phyloP scores from a whole-genome alignment of 1,139 yeast genomes.

The Wickerhamomyces sp. region DNA sequence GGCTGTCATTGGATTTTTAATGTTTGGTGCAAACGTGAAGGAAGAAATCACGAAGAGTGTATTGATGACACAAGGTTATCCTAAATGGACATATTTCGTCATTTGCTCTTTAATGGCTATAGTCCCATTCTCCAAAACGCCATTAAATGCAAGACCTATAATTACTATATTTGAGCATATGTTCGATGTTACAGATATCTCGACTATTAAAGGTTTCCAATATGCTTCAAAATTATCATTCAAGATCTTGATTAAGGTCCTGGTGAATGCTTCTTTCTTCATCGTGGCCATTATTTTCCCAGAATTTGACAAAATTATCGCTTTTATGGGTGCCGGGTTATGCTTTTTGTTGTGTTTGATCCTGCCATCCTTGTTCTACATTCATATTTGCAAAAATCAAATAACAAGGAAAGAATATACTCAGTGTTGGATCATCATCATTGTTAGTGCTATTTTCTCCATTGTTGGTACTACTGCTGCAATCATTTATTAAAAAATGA shows the following conservation, averaged over 20 bases:
- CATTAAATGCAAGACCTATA: slow-evolving; percentile 83
- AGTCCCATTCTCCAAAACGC: slow-evolving; percentile 84
- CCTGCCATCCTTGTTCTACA: slow-evolving; percentile 70
- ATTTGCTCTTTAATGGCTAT: slow-evolving; percentile 72
- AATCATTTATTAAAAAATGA: slow-evolving; percentile 16
- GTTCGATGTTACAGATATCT: slow-evolving; percentile 30
- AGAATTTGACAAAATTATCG: slow-evolving; percentile 77
- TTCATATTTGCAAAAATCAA: slow-evolving; percentile 48
- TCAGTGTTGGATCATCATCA: slow-evolving; percentile 43
- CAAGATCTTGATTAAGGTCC: slow-evolving; percentile 28
- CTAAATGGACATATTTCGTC: slow-evolving; percentile 55
- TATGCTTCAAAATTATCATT: slow-evolving; percentile 11
- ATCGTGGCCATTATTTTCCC: slow-evolving; percentile 58
- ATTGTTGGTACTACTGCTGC: slow-evolving; percentile 46
- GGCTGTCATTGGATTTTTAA: slow-evolving; percentile 77
- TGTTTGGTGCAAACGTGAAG: slow-evolving; percentile 75
- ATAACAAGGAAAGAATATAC: slow-evolving; percentile 36
- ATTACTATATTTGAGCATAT: slow-evolving; percentile 60
- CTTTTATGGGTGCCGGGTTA: slow-evolving; percentile 77
- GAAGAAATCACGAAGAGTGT: slow-evolving; percentile 85
- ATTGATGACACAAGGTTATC: slow-evolving; percentile 67
- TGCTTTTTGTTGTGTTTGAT: slow-evolving; percentile 80
- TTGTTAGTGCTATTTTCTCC: slow-evolving; percentile 43
- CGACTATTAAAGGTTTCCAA: slow-evolving; percentile 21
- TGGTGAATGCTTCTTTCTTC: slow-evolving; percentile 40